Evolutionary conservation across 164 flowering plant genomes (phyloP).

Genomic region (Santalum album): DNA sequence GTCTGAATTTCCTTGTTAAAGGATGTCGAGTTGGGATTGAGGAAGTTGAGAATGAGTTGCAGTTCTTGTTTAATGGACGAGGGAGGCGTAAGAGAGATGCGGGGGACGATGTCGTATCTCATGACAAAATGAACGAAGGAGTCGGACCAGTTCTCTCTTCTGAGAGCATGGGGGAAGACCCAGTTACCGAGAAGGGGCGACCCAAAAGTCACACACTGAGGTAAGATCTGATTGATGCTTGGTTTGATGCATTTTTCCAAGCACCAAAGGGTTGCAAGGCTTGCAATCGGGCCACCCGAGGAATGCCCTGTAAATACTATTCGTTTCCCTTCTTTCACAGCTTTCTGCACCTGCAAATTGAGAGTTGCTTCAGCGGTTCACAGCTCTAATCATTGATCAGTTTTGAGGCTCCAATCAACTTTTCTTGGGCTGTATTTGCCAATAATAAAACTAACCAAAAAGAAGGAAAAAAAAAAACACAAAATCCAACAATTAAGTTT

Average conservation of each 20-base stretch:
- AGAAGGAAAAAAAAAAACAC: too few species aligned
- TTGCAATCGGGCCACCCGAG: conserved; percentile 58
- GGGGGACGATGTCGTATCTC: conserved; percentile 61
- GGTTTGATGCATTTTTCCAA: conserved; percentile 31
- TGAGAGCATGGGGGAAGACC: conserved; percentile 49
- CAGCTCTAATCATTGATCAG: too few species aligned
- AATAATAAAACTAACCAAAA: too few species aligned
- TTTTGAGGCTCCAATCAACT: too few species aligned
- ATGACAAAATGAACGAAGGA: conserved; percentile 49
- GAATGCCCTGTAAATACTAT: conserved; percentile 79
- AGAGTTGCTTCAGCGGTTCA: too few species aligned
- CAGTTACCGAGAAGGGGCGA: conserved; percentile 61
- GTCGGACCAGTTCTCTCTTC: conserved; percentile 62
- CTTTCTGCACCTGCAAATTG: conserved; percentile 44
- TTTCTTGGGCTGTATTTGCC: too few species aligned
- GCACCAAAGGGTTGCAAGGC: conserved; percentile 58
- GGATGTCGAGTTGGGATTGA: conserved; percentile 23
- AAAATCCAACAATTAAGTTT: too few species aligned
- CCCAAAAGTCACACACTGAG: conserved; percentile 67
- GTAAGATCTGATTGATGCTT: conserved; percentile 6
- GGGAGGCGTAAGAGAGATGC: conserved; percentile 48
- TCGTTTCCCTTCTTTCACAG: conserved; percentile 30
- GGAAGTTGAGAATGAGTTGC: conserved; percentile 20
- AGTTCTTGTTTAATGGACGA: conserved; percentile 28
- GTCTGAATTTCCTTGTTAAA: conserved; percentile 8